phyloP scores from a whole-genome alignment of 192 early-diverging fungal genomes.

The Backusella liffmaniae region DNA sequence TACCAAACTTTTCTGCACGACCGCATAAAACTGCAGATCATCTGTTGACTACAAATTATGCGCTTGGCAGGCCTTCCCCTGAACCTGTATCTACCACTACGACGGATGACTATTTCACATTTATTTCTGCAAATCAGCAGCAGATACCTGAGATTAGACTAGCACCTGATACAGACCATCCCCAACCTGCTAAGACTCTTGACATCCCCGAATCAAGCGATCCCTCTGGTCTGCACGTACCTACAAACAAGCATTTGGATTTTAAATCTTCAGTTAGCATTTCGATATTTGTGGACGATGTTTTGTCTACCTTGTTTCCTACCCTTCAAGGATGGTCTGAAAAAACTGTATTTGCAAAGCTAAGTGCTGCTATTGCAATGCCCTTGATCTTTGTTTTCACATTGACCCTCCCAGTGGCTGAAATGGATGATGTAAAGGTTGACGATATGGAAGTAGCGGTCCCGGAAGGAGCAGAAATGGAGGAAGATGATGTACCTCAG shows the following conservation, averaged over 20 bases:
- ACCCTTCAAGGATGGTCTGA: conserved; percentile 51
- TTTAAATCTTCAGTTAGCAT: not conserved
- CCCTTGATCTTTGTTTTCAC: conserved; percentile 54
- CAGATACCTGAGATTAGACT: conserved; percentile 27
- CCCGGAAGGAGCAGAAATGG: not conserved
- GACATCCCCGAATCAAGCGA: not conserved
- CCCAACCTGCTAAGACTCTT: conserved; percentile 11
- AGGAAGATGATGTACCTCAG: not conserved
- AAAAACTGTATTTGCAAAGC: conserved; percentile 43
- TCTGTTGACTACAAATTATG: not conserved
- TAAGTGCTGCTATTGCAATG: conserved; percentile 45
- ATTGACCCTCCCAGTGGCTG: conserved; percentile 63
- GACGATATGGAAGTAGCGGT: conserved; percentile 24
- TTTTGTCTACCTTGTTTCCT: conserved; percentile 51
- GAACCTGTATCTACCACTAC: conserved; percentile 17
- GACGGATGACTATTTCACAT: conserved; percentile 31
- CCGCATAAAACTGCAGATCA: conserved; percentile 8
- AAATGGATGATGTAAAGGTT: conserved; percentile 37
- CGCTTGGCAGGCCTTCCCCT: not conserved
- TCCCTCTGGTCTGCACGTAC: not conserved
- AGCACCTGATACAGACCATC: conserved; percentile 7
- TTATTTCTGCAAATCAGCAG: not conserved
- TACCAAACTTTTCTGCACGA: conserved; percentile 1
- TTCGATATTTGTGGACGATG: conserved; percentile 15
- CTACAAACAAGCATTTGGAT: not conserved